Evolutionary conservation across 495 filamentous ascomycete species (phyloP), one percentile per base, ranked within the genome.

Genomic region (Aspergillus indologenus): DNA sequence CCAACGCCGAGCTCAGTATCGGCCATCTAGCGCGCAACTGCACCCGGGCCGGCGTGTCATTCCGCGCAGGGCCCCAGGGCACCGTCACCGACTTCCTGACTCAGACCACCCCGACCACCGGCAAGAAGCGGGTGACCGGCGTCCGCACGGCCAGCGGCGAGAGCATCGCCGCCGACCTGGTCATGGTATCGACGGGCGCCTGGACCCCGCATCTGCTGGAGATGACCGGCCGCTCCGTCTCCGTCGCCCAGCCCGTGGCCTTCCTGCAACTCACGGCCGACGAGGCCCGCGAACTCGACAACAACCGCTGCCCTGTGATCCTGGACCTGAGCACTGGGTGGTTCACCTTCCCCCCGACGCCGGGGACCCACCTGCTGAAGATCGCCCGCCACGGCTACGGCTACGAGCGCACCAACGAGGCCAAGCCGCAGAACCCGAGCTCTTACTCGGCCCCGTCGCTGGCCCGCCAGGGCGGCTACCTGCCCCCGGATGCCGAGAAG

Each of bases 381-480:
- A 72, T 96, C 57, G 92, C 90, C 15, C 79, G 90, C 0, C 93
- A 97, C 71, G 83, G 79, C 11, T 89, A 87, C 68, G 94, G 93
- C 5, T 96, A 96, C 65, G 68, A 80, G 14, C 96, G 96, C 65
- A 87, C 86, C 0, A 70, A 66, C 44, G 50, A 60, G 0, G 71
- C 85, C 0, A 73, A 80, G 0, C 71, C 75, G 1, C 63, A 40
- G 18, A 12, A 46, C 17, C 56, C 61, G 22, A 56, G 45, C 1
- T 46, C 68, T 19, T 69, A 60, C 12, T 81, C 83, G 71, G 54
- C 67, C 26, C 66, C 78, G 45, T 75, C 71, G 68, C 46, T 80
- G 23, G 76, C 74, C 1, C 72, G 75, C 54, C 57, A 61, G 14
- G 73, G 66, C 17, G 62, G 70, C 2, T 71, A 71, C 4, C 64